phyloP scores from a whole-genome alignment of 2,329 filamentous ascomycete species.

The Venturia aucupariae region DNA sequence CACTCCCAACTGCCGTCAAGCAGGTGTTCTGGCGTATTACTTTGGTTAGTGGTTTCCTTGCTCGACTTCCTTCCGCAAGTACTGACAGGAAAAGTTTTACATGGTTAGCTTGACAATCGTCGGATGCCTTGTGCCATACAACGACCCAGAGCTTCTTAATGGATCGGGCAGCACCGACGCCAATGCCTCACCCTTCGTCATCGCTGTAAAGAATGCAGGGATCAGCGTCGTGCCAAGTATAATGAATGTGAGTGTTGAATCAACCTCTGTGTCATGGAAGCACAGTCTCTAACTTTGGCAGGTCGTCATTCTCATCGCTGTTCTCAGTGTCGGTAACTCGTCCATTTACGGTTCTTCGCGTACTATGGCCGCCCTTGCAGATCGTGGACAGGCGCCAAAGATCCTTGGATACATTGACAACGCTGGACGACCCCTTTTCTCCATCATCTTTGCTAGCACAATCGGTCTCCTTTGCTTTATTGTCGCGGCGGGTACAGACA shows the following conservation, averaged over 20 bases:
- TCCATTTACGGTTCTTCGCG: slow-evolving; percentile 77
- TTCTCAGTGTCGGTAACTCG: slow-evolving; percentile 76
- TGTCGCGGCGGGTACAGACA: slow-evolving; percentile 52
- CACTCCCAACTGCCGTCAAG: slow-evolving; percentile 73
- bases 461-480: slow-evolving; percentile 48
- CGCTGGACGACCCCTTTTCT: slow-evolving; percentile 43
- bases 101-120: slow-evolving; percentile 66
- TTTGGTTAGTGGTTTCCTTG: slow-evolving; percentile 31
- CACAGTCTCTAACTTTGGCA: background rate
- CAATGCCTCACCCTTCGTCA: slow-evolving; percentile 74
- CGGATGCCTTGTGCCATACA: slow-evolving; percentile 65
- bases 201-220: slow-evolving; percentile 69
- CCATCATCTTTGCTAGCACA: slow-evolving; percentile 35
- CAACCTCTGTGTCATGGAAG: background rate
- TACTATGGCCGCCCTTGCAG: slow-evolving; percentile 75
- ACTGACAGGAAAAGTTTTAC: slow-evolving; percentile 48
- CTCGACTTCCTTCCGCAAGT: background rate
- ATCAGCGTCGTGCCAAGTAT: slow-evolving; percentile 67
- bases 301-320: slow-evolving; percentile 68
- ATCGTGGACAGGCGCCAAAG: slow-evolving; percentile 49
- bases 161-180: slow-evolving; percentile 48
- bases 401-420: slow-evolving; percentile 46
- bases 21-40: slow-evolving; percentile 88
- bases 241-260: slow-evolving; percentile 55
- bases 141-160: slow-evolving; percentile 50